Base-by-base conservation (phyloP, 805 yeast species). In the Candida mattraensis region DNA sequence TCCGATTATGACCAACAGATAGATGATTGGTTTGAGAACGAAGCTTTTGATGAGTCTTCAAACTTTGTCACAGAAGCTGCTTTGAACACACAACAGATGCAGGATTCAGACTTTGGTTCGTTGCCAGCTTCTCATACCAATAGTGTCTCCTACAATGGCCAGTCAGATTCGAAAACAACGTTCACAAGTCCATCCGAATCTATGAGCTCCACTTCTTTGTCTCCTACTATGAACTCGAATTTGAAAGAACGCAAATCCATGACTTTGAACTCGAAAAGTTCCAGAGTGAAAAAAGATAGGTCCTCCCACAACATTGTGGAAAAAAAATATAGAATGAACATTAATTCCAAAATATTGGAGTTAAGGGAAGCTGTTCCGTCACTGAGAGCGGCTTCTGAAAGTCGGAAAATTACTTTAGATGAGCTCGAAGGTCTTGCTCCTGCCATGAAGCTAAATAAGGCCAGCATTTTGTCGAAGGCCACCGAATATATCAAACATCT, bases 311-410 rank as follows among this genome's bases (percentile, higher is more conserved):
- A 84, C 53, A 77, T 83, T 69, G 80, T 85, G 47, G 94, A 86
- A 55, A 84, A 84, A 61, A 80, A 83, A 53, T 86, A 86, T 60
- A 62, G 94, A 48, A 80, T 85, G 14, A 84, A 85, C 52, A 82
- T 85, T 47, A 85, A 83, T 51, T 68, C 81, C 35, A 82, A 80
- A 56, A 83, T 85, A 30, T 47, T 74, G 21, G 82, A 80, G 28
- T 69, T 85, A 20, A 67, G 87, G 53, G 83, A 83, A 48, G 82
- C 87, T 3, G 94, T 86, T 12, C 95, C 95, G 3, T 63, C 93
- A 3, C 66, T 86, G 34, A 69, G 87, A 48, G 77, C 81, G 24
- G 81, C 81, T 6, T 60, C 67, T 12, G 69, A 66, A 3, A 58
- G 55, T 15, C 69, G 61, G 10, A 27, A 57, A 36, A 37, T 50